A percentile compares a stretch with the other conserved stretches of the same genome.
phyloP scores from a whole-genome alignment of 208 protist genomes.

The Blastocrithidia nonstop region DNA sequence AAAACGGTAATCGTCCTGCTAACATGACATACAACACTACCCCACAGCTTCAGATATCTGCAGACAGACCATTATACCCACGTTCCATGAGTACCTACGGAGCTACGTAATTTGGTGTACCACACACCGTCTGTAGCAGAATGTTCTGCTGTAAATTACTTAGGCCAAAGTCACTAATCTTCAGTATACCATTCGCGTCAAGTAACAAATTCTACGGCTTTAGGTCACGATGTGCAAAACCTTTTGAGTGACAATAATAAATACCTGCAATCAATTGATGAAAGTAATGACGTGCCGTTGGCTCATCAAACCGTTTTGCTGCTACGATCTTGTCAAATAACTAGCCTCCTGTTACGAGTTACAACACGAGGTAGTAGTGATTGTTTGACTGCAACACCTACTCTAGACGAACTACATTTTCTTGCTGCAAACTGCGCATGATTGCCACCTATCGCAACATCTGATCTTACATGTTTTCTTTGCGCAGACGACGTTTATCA shows the following conservation, averaged over 20 bases:
- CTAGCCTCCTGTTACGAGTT: slow-evolving; percentile 86
- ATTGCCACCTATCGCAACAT: slow-evolving; percentile 80
- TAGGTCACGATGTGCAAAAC: slow-evolving; percentile 82
- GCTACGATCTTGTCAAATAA: slow-evolving; percentile 86
- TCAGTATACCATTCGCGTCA: slow-evolving; percentile 55
- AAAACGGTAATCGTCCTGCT: slow-evolving; percentile 85
- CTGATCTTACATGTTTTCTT: slow-evolving; percentile 85
- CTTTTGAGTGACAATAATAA: slow-evolving; percentile 83
- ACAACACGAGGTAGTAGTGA: slow-evolving; percentile 84
- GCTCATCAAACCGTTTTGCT: slow-evolving; percentile 76
- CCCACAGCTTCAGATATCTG: slow-evolving; percentile 94
- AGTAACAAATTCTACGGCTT: slow-evolving; percentile 88
- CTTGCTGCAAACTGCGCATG: slow-evolving; percentile 67
- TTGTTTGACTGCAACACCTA: slow-evolving; percentile 78
- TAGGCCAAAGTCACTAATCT: slow-evolving; percentile 89
- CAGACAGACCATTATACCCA: slow-evolving; percentile 86
- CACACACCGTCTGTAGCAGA: slow-evolving; percentile 82
- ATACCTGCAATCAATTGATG: slow-evolving; percentile 93
- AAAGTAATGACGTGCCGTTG: slow-evolving; percentile 83
- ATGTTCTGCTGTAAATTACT: slow-evolving; percentile 66
- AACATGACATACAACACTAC: slow-evolving; percentile 94
- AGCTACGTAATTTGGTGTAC: slow-evolving; percentile 86
- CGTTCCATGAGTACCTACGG: slow-evolving; percentile 88
- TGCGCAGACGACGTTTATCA: slow-evolving; percentile 65
- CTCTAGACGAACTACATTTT: slow-evolving; percentile 73